Evolutionary conservation across 2,329 filamentous ascomycete species (phyloP), one percentile per base, ranked within the genome.

Genomic region (Colletotrichum coccodes): DNA sequence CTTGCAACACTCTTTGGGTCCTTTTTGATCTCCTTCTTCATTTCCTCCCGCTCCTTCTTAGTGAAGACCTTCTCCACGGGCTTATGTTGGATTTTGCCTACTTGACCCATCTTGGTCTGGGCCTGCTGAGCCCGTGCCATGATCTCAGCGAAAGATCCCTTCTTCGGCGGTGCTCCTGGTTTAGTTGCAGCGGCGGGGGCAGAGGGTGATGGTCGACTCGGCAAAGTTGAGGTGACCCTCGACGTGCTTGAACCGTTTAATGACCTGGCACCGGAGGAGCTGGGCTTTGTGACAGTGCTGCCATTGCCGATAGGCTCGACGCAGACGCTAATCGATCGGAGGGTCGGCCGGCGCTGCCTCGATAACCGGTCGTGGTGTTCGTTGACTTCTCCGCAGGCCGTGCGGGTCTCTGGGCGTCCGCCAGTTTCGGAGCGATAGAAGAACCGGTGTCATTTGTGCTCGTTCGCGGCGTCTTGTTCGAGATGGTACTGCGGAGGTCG

Each of bases 81-180:
- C 76, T 94, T 94, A 78, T 94, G 91, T 76, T 93, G 92, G 72
- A 94, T 93, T 73, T 89, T 90, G 63, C 91, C 91, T 28, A 91
- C 85, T 72, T 87, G 86, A n/a, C 83, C 86, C 82, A 89, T 87
- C 46, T 81, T 83, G 44, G 82, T 84, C 74, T 92, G 89, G 14
- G 89, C 90, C 70, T 89, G 88, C 75, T 92, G 90, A 36, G 89
- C 93, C 72, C 91, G 87, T 63, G 91, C 91, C 80, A 95, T 85
- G 68, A 94, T 91, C 74, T 94, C 92, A 42, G 90, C 88, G 77
- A 90, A 95, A 0, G 91, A 92, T 2, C 91, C 90, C 75, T 92
- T 93, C 79, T 94, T 94, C 1, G 89, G 90, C 2, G 86, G 80
- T 3, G 82, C 59, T 12, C 63, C 77, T 66, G 80, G 81, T 5